Base-by-base conservation (phyloP, 352 stramenopile genomes). In the Phytophthora kernoviae region DNA sequence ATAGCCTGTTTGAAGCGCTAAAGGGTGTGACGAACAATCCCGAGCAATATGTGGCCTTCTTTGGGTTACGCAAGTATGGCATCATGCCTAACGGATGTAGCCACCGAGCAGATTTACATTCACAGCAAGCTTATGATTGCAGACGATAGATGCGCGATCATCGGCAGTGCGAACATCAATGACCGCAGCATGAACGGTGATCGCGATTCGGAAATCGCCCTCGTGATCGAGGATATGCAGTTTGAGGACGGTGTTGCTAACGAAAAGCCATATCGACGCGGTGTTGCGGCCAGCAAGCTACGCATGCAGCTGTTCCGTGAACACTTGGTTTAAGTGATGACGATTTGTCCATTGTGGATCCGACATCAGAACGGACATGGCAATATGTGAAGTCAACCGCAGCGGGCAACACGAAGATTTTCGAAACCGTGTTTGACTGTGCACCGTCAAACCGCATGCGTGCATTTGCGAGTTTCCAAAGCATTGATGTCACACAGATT, bases 91-190 rank as follows among this genome's bases (percentile, higher is more conserved):
- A 91, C 27, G 84, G 83, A 4, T 87, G 78, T 92, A 8, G 75
- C 84, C 5, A 94, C 87, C 0, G 89, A 97, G 54, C 87, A 96
- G 65, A 93, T 97, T n/a, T 97, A 97, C 70, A 93, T 97, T 54
- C 91, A 97, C 72, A 93, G 85, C 61, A 96, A 97, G 68, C 68
- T 96, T 3, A 73, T 97, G 49, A 94, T 97, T 26, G 83, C 79
- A 0, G 94, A 98, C 54, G 94, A 98, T 61, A 81, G 82, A 53
- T 87, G 88, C 18, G 88, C 74, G 43, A 94, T 98, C 32, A 85
- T 98, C 42, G 94, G 94, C 17, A 97, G 87, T 50, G 94, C 93
- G 9, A 98, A 98, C 75, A 98, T 98, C 51, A 98, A 98, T 48
- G 93, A 98, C 61, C 89, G 94, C 7, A 98, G 90, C 60, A 95